phyloP scores from a whole-genome alignment of 2,329 filamentous ascomycete genomes.

The Amauroascus verrucosus region DNA sequence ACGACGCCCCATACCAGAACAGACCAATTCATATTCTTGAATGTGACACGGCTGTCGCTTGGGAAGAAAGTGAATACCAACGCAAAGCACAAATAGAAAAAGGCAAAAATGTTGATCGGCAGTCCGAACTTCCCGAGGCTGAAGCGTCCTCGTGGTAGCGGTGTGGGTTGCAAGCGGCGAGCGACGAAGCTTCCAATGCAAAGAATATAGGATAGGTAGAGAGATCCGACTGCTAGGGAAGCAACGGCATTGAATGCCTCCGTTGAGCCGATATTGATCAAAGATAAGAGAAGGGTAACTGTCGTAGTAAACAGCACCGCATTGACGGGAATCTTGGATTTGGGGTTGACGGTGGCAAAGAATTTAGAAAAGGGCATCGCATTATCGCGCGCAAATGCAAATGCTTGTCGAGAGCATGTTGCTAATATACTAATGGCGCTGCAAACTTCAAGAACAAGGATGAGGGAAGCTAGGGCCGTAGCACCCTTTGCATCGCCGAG shows the following conservation, averaged over 20 bases:
- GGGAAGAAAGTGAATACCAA: slow-evolving; percentile 30
- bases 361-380: slow-evolving; percentile 43
- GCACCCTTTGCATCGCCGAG: slow-evolving; percentile 23
- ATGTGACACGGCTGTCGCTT: slow-evolving; percentile 24
- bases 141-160: slow-evolving; percentile 15
- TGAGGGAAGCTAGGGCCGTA: slow-evolving; percentile 21
- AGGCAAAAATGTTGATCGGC: slow-evolving; percentile 28
- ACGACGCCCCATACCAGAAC: slow-evolving; percentile 25
- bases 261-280: slow-evolving; percentile 33
- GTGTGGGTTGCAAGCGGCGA: slow-evolving; percentile 26
- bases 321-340: slow-evolving; percentile 20
- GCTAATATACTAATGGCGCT: slow-evolving; percentile 28
- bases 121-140: slow-evolving; percentile 23
- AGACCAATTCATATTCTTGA: slow-evolving; percentile 32
- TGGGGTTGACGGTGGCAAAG: slow-evolving; percentile 26
- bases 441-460: slow-evolving; percentile 25
- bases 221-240: slow-evolving; percentile 29
- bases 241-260: slow-evolving; percentile 34
- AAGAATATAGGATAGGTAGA: slow-evolving; percentile 34
- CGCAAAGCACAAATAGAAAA: slow-evolving; percentile 27
- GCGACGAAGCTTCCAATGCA: slow-evolving; percentile 27
- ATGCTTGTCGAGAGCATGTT: slow-evolving; percentile 27
- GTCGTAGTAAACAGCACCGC: slow-evolving; percentile 23
- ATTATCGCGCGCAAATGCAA: slow-evolving; percentile 42
- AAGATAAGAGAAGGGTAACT: slow-evolving; percentile 23